phyloP scores from a whole-genome alignment of 257 asterid genomes.

The Paraleonurus japonicus region DNA sequence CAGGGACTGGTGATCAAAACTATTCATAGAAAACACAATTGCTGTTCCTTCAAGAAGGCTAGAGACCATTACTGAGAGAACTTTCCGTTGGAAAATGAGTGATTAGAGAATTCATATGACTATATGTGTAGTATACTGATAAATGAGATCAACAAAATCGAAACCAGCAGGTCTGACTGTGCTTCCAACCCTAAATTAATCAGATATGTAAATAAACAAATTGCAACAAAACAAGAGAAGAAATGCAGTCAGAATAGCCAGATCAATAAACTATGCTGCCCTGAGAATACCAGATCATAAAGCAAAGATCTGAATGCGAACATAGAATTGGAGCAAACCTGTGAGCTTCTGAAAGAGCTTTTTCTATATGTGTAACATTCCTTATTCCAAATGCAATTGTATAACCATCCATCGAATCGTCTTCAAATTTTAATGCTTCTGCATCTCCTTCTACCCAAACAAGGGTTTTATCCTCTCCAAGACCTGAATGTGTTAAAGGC shows the following conservation, averaged over 20 bases:
- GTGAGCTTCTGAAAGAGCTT: constrained; percentile 87
- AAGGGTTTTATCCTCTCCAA: constrained; percentile 58
- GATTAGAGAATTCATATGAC: neutral
- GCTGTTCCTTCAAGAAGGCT: neutral
- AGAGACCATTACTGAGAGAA: neutral
- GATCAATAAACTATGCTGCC: neutral
- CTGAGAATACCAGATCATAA: neutral
- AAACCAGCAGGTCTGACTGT: neutral
- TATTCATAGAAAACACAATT: neutral
- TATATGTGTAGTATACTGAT: neutral
- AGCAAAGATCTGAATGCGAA: constrained; percentile 12
- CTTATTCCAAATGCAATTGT: constrained; percentile 98
- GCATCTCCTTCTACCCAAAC: constrained; percentile 98
- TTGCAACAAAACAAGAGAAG: neutral
- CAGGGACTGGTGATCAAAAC: neutral
- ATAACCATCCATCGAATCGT: constrained; percentile 85
- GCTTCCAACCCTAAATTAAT: neutral
- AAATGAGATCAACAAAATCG: neutral
- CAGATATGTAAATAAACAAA: neutral
- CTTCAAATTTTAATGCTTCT: constrained; percentile 75
- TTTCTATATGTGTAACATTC: constrained; percentile 93
- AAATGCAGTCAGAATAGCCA: neutral
- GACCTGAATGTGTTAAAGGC: constrained; percentile 42
- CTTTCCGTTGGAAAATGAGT: neutral
- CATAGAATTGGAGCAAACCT: constrained; percentile 42